A percentile compares a stretch with the other conserved stretches of the same genome.
Evolutionary conservation across 106 monocot genomes (phyloP).

Genomic region (Apostasia ramifera): DNA sequence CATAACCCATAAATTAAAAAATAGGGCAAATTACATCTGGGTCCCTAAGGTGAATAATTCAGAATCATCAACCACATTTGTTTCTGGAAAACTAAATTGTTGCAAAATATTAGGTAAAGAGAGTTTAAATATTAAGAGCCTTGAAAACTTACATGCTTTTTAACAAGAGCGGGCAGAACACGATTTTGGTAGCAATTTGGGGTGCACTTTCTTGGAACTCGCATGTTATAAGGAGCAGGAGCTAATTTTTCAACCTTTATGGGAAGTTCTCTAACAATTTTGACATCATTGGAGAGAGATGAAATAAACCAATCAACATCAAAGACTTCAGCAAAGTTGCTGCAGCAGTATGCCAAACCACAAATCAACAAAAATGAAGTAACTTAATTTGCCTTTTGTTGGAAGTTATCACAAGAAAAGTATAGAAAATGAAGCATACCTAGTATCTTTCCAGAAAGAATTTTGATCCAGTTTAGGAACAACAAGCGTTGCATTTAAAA

Average conservation of each 20-base stretch:
- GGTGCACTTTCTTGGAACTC: conserved; percentile 87
- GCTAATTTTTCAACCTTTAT: conserved; percentile 35
- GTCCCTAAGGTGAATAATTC: too few relatives aligned
- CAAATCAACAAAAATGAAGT: neutral
- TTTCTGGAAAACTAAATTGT: too few relatives aligned
- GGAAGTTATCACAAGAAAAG: neutral
- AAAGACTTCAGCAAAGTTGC: conserved; percentile 77
- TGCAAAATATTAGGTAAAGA: neutral
- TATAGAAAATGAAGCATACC: conserved; percentile 5
- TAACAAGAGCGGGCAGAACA: conserved; percentile 74
- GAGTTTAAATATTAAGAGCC: neutral
- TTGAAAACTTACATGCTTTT: conserved; percentile 59
- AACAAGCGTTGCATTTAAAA: conserved; percentile 13
- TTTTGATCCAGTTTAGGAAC: conserved; percentile 11
- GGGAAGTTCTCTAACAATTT: conserved; percentile 66
- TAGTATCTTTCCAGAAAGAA: conserved; percentile 11
- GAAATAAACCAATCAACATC: conserved; percentile 84
- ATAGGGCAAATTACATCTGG: too few relatives aligned
- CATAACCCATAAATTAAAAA: too few relatives aligned
- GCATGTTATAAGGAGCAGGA: conserved; percentile 55
- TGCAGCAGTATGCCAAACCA: conserved; percentile 19
- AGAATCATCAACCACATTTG: too few relatives aligned
- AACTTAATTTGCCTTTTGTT: too few relatives aligned
- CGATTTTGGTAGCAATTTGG: conserved; percentile 72
- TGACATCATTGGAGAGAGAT: conserved; percentile 74